Evolutionary conservation across 768 basidiomycete species (phyloP).

Genomic region (Plicaturopsis crispa): DNA sequence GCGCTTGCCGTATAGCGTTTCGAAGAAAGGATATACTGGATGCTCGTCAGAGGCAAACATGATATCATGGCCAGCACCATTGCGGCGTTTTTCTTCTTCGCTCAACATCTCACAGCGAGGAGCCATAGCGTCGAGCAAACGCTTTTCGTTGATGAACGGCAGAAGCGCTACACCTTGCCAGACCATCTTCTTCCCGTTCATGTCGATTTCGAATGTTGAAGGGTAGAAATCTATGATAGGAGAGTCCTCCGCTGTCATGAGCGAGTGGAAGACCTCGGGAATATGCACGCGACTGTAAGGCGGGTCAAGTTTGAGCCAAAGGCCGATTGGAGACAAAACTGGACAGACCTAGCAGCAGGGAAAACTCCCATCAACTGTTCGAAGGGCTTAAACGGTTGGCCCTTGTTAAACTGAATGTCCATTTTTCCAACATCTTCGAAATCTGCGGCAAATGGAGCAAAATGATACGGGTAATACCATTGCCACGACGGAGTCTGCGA

Average conservation of each 20-base stretch:
- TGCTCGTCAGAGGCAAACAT: conserved; percentile 83
- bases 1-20: conserved; percentile 84
- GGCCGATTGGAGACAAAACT: conserved; percentile 4
- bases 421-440: conserved; percentile 75
- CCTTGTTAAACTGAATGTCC: conserved; percentile 71
- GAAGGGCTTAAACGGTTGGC: conserved; percentile 91
- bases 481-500: conserved; percentile 87
- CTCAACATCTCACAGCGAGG: conserved; percentile 54
- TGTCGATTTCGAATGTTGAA: conserved; percentile 86
- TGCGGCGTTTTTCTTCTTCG: conserved; percentile 78
- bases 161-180: conserved; percentile 98
- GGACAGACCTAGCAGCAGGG: conserved; percentile 75
- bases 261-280: conserved; percentile 72
- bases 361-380: conserved; percentile 99
- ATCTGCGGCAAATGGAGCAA: conserved; percentile 95
- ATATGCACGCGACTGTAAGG: conserved; percentile 74
- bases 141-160: conserved; percentile 87
- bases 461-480: conserved; percentile 99
- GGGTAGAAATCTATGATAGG: conserved; percentile 98
- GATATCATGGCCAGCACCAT: conserved; percentile 77
- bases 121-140: conserved; percentile 81
- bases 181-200: conserved; percentile 99
- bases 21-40: conserved; percentile 80
- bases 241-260: conserved; percentile 84
- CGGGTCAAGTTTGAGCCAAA: conserved; percentile 5